phyloP scores from a whole-genome alignment of 2,329 filamentous ascomycete genomes.

The Neospermospora avenae region DNA sequence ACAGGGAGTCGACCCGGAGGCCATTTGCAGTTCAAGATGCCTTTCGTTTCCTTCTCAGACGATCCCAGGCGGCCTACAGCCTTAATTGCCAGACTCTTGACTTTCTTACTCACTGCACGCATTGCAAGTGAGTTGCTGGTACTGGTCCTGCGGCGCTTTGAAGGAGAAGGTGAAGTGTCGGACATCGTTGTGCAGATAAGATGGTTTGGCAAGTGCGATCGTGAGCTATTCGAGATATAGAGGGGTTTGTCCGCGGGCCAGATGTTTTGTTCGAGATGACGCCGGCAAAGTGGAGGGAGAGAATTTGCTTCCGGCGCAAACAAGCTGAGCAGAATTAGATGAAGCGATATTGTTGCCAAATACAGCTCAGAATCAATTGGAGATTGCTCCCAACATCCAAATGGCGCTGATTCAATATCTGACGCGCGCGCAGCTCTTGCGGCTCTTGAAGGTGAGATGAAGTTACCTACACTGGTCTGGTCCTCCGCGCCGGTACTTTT shows the following conservation, averaged over 20 bases:
- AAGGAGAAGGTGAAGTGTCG: constrained; percentile 18
- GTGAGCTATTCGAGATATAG: not conserved
- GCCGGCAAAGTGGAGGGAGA: not conserved
- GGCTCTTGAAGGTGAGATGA: not conserved
- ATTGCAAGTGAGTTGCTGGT: constrained; percentile 2
- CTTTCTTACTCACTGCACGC: not conserved
- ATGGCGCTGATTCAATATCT: too few relatives aligned
- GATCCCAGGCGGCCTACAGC: not conserved
- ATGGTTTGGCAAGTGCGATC: not conserved
- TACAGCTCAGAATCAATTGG: not conserved
- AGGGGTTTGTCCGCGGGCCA: not conserved
- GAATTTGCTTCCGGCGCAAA: too few relatives aligned
- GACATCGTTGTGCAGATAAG: constrained; percentile 11
- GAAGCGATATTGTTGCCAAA: not conserved
- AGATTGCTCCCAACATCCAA: too few relatives aligned
- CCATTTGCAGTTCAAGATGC: constrained; percentile 33
- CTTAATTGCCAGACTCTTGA: not conserved
- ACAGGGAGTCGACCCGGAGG: constrained; percentile 47
- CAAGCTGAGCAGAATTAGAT: not conserved
- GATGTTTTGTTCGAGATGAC: not conserved
- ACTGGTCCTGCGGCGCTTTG: constrained; percentile 28
- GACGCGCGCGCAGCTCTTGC: too few relatives aligned
- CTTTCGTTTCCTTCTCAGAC: not conserved
- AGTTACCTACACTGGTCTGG: not conserved
- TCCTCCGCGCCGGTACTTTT: too few relatives aligned